These are phyloP conservation scores for button mushroom (Agaricus bisporus) DNA, from an alignment of 768 basidiomycete species.

Conservation along the genomic window DNA sequence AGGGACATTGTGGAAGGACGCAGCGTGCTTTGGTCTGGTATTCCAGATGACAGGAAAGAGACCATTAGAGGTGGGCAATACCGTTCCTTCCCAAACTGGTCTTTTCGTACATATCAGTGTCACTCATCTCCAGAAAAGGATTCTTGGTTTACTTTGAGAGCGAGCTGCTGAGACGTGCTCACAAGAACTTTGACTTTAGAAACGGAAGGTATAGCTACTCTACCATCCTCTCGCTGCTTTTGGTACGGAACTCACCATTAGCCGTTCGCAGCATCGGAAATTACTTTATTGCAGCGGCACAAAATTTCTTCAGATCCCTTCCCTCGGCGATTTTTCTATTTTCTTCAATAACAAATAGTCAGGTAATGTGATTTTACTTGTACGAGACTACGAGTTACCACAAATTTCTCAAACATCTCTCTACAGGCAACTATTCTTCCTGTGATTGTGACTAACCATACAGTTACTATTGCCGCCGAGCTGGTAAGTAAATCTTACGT, in stretches of 20 bases:
- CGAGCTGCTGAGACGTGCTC: constrained; percentile 80
- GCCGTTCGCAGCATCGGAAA: constrained; percentile 66
- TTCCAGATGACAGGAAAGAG: constrained; percentile 88
- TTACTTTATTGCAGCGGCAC: constrained; percentile 85
- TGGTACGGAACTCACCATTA: neutral
- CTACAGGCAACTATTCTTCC: constrained; percentile 74
- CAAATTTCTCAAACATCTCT: neutral
- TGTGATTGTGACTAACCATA: constrained; percentile 89
- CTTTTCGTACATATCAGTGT: neutral
- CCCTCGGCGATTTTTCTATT: constrained; percentile 94
- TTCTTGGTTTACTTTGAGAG: constrained; percentile 92
- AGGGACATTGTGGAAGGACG: constrained; percentile 86
- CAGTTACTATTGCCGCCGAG: constrained; percentile 92
- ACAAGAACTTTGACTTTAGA: constrained; percentile 91
- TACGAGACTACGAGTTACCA: neutral
- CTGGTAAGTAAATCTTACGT: constrained; percentile 44
- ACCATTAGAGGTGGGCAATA: constrained; percentile 68
- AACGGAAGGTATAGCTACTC: constrained; percentile 64
- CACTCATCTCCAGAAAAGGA: constrained; percentile 34
- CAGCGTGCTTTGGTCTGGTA: constrained; percentile 75
- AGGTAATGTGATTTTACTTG: constrained; percentile 25
- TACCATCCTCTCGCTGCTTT: neutral
- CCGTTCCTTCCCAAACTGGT: neutral
- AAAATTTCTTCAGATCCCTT: constrained; percentile 85
- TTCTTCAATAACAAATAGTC: constrained; percentile 83